These are phyloP conservation scores for Orbilia brochopaga DNA, from an alignment of 2,329 filamentous ascomycete species.

Conservation along the genomic window DNA sequence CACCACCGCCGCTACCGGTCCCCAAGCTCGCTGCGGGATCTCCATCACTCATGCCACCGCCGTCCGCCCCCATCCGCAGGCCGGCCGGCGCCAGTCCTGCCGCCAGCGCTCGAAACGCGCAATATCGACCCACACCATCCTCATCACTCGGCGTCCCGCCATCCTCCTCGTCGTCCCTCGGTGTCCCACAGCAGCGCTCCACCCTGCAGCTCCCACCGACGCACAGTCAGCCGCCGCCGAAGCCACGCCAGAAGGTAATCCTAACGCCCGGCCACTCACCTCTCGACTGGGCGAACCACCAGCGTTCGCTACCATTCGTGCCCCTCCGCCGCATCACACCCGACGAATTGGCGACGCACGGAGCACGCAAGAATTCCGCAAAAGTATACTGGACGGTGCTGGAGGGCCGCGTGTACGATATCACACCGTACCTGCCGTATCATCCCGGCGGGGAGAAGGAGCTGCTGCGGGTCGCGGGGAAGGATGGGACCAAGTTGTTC, in stretches of 20 bases:
- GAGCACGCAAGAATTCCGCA: slow-evolving; percentile 80
- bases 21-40: slow-evolving; percentile 45
- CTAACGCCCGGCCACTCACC: slow-evolving; percentile 91
- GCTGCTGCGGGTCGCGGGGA: slow-evolving; percentile 68
- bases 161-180: slow-evolving; percentile 25
- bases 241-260: slow-evolving; percentile 71
- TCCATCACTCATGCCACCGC: slow-evolving; percentile 55
- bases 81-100: slow-evolving; percentile 51
- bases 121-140: slow-evolving; percentile 18
- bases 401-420: slow-evolving; percentile 90
- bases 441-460: slow-evolving; percentile 87
- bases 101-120: slow-evolving; percentile 45
- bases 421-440: slow-evolving; percentile 85
- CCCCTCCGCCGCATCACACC: slow-evolving; percentile 70
- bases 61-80: slow-evolving; percentile 60
- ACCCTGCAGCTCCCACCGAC: slow-evolving; percentile 48
- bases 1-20: slow-evolving; percentile 42
- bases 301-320: slow-evolving; percentile 59
- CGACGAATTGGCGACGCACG: slow-evolving; percentile 75
- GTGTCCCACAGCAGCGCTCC: slow-evolving; percentile 21
- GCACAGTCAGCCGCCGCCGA: slow-evolving; percentile 38
- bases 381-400: slow-evolving; percentile 75
- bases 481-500: slow-evolving; percentile 69
- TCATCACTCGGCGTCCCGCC: slow-evolving; percentile 2
- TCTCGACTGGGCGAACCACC: slow-evolving; percentile 84